Evolutionary conservation across 306 rosid species (phyloP).

Genomic region (Begonia loranthoides): DNA sequence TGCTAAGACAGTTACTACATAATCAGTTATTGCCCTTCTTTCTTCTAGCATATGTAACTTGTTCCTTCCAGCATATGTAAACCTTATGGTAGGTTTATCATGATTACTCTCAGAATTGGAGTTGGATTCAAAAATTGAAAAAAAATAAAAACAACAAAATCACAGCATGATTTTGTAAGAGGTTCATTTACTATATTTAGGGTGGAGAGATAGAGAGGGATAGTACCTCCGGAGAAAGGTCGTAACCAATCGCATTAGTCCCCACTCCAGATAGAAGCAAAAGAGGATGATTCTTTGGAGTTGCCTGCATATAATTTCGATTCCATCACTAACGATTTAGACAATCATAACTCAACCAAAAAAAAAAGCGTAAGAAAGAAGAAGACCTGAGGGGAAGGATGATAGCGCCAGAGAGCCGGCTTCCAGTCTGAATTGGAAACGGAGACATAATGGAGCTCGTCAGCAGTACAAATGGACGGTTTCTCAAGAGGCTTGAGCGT

Average conservation of each 20-base stretch:
- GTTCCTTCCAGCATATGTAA: too few relatives aligned
- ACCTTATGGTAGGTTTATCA: too few relatives aligned
- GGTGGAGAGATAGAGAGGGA: background rate
- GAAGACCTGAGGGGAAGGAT: slow-evolving; percentile 53
- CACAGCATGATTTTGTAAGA: background rate
- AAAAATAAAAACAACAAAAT: too few relatives aligned
- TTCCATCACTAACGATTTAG: background rate
- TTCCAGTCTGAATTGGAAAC: slow-evolving; percentile 72
- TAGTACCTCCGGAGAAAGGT: slow-evolving; percentile 74
- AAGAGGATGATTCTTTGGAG: slow-evolving; percentile 79
- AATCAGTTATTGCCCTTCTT: too few relatives aligned
- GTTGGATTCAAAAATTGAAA: too few relatives aligned
- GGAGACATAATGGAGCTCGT: slow-evolving; percentile 87
- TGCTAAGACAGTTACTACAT: too few relatives aligned
- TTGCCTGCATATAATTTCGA: slow-evolving; percentile 33
- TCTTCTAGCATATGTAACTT: too few relatives aligned
- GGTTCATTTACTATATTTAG: background rate
- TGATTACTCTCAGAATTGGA: too few relatives aligned
- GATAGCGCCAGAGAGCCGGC: slow-evolving; percentile 95
- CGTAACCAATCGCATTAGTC: slow-evolving; percentile 95
- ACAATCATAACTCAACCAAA: background rate
- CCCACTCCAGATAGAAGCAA: slow-evolving; percentile 89
- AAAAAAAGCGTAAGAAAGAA: background rate
- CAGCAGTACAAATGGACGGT: slow-evolving; percentile 87
- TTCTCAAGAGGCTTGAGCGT: slow-evolving; percentile 35